Base-by-base conservation (phyloP, 1,284 basidiomycete species). In the Cutaneotrichosporon arboriforme region DNA sequence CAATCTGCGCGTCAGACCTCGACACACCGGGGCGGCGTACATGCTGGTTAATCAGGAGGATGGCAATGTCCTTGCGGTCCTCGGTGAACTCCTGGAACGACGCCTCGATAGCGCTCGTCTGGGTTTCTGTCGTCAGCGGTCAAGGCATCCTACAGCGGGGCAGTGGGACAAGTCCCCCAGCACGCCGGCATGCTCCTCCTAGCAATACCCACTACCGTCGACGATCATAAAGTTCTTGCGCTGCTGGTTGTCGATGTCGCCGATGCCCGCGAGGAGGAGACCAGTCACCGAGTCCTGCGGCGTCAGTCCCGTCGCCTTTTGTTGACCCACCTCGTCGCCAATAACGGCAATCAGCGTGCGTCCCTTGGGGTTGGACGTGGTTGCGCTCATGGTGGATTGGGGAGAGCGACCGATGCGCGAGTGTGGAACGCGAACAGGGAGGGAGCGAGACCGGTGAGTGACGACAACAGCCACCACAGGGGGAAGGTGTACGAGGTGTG, bases 211-310 rank as follows among this genome's bases (percentile, higher is more conserved):
- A 96, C 92, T 97, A 10, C 83, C 72, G 63, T 96, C 90, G 33
- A 96, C 93, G 33, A 96, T 84, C 46, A 96, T 79, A 72, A 97
- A 96, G 79, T 96, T 97, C 85, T 94, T 93, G 80, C 86, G 88
- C 77, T 90, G 88, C 50, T 87, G 81, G 57, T 87, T 83, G 64
- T 87, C 85, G 60, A 96, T 80, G 73, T 97, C 86, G 1, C 92
- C 92, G 50, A 96, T 84, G 38, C 92, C 92, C 13, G 92, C 92
- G 45, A 97, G 81, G 42, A 97, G 81, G 17, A 96, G 80, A 38
- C 92, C 92, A 0, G 92, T 97, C 59, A 97, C 88, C 2, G 92
- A 90, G 77, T 97, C 93, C 92, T 96, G 66, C 17, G n/a, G n/a
- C n/a, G n/a, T n/a, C n/a, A n/a, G n/a, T n/a, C n/a, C n/a, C n/a